phyloP scores from a whole-genome alignment of 768 basidiomycete species.

The Serendipita vermifera region DNA sequence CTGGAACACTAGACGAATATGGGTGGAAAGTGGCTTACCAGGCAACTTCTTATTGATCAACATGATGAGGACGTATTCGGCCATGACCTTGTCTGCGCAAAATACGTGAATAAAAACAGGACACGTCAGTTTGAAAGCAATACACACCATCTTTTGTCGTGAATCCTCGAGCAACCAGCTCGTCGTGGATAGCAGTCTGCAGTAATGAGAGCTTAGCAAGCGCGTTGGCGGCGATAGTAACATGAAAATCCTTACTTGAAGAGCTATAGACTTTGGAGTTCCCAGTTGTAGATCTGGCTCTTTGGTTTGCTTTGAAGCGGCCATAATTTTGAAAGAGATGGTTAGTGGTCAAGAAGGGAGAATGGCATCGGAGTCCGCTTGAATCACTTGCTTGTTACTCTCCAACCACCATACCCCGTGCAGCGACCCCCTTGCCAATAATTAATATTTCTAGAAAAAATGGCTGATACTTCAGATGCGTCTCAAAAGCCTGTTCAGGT shows the following conservation, averaged over 20 bases:
- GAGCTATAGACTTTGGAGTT: slow-evolving; percentile 57
- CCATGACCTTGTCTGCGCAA: slow-evolving; percentile 63
- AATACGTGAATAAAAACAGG: slow-evolving; percentile 12
- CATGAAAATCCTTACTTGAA: slow-evolving; percentile 39
- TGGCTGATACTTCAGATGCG: slow-evolving; percentile 51
- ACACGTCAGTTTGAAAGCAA: slow-evolving; percentile 12
- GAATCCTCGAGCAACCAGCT: slow-evolving; percentile 60
- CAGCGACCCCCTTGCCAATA: background rate
- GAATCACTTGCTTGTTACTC: background rate
- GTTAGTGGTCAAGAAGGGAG: background rate
- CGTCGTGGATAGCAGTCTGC: slow-evolving; percentile 69
- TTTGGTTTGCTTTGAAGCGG: background rate
- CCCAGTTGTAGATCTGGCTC: slow-evolving; percentile 28
- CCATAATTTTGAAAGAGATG: background rate
- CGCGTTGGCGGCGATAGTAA: slow-evolving; percentile 12
- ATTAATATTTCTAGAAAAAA: slow-evolving; percentile 20
- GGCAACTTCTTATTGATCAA: slow-evolving; percentile 75
- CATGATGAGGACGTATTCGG: slow-evolving; percentile 92
- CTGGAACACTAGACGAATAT: background rate
- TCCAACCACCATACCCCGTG: background rate
- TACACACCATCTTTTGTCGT: slow-evolving; percentile 61
- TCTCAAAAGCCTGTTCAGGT: slow-evolving; percentile 93
- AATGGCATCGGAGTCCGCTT: background rate
- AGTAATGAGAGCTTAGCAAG: slow-evolving; percentile 13
- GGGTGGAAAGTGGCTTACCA: too few relatives aligned